Base-by-base conservation (phyloP, 192 early-diverging fungal genomes). In the Mortierella alpina region DNA sequence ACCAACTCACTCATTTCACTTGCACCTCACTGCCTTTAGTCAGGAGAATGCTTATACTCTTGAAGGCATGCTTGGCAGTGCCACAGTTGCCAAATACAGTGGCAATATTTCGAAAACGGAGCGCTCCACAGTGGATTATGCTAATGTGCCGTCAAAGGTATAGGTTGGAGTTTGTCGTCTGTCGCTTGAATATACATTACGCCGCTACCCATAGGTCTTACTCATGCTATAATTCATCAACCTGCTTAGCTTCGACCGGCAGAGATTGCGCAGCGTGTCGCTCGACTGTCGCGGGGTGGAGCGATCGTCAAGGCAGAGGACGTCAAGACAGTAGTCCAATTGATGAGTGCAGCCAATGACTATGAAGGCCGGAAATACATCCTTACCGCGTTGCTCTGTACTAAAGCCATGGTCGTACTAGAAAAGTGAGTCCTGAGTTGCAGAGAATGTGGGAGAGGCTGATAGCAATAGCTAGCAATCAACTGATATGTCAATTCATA, bases 331-430 rank as follows among this genome's bases (percentile, higher is more conserved):
- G 54, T 58, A 13, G 47, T 66, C 8, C 42, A 66, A 15, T 17
- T 74, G 6, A 74, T 74, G 72, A 41, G 57, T 14, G 57, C 39
- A 10, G 64, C 57, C 0, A 42, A 23, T 6, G 72, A 74, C 48
- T 52, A 31, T 31, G 49, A 46, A 20, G 64, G 63, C 7, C 63
- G 64, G 5, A 60, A 59, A 51, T 74, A 74, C 14, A 74, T 74
- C 15, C 40, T 74, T 41, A 74, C 66, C 46, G 56, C 72, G 0
- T 49, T 74, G 52, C 46, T 74, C 48, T 66, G 44, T 11, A 64
- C 72, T 31, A 74, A 61, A 15, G 14, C 54, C 1, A 12, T 7
- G n/a, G 64, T 57, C 9, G 50, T 67, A 40, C 49, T 74, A 3
- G 8, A 51, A 49, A 48, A 49, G 72, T 74, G 45, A 66, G 72